These are phyloP conservation scores for Periconia macrospinosa DNA, from an alignment of 2,329 filamentous ascomycete species.

Conservation along the genomic window DNA sequence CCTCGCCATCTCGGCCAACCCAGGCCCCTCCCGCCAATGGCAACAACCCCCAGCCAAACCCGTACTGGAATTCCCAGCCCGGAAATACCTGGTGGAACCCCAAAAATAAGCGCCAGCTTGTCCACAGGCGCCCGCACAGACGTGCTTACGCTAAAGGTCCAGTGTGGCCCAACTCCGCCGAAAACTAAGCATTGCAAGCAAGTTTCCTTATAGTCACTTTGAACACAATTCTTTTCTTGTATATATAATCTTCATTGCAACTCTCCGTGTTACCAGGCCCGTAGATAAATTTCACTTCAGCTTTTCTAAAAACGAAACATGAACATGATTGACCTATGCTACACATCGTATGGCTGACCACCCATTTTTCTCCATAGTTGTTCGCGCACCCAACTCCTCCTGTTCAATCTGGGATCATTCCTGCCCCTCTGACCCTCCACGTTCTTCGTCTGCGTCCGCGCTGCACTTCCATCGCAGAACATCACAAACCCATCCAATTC, in stretches of 20 bases:
- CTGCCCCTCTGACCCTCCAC: slow-evolving; percentile 7
- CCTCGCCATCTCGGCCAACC: not conserved
- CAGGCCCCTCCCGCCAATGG: not conserved
- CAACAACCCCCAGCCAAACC: not conserved
- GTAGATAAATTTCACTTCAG: not conserved
- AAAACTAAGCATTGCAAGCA: not conserved
- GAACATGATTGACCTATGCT: not conserved
- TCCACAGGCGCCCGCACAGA: not conserved
- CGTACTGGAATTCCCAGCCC: not conserved
- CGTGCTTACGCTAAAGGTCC: not conserved
- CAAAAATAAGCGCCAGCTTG: not conserved
- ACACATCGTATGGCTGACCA: slow-evolving; percentile 7
- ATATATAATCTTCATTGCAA: not conserved
- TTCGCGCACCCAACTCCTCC: slow-evolving; percentile 18
- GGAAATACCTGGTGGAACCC: not conserved
- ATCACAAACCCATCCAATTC: slow-evolving; percentile 22
- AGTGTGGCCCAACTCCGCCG: not conserved
- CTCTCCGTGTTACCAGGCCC: not conserved
- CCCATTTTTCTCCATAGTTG: slow-evolving; percentile 17
- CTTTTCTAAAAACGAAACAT: not conserved
- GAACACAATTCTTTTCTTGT: not conserved
- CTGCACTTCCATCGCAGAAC: slow-evolving; percentile 23
- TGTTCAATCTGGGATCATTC: not conserved
- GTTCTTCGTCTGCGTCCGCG: slow-evolving; percentile 21
- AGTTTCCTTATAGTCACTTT: too few species aligned